These are phyloP conservation scores for Mortierella sp. DNA, from an alignment of 371 early-diverging fungal genomes.

Conservation along the genomic window DNA sequence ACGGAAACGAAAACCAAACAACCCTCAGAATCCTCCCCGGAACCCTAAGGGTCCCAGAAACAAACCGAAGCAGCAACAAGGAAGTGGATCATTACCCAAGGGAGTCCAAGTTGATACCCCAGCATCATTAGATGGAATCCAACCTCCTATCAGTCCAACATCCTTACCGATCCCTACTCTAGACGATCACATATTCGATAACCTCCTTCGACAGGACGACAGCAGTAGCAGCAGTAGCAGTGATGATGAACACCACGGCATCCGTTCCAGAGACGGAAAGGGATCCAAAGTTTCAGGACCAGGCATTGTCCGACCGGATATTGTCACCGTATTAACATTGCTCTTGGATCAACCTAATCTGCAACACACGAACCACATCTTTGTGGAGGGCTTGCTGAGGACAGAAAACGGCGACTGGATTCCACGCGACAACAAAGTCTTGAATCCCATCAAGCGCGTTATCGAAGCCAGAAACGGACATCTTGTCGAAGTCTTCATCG, in stretches of 20 bases:
- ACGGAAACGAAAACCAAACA: slow-evolving; percentile 2
- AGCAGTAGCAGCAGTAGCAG: not conserved
- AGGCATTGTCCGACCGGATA: not conserved
- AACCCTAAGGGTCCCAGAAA: not conserved
- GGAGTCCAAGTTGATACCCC: not conserved
- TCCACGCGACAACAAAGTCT: slow-evolving; percentile 35
- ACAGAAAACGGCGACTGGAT: slow-evolving; percentile 50
- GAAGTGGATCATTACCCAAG: not conserved
- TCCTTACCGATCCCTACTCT: not conserved
- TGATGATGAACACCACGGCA: not conserved
- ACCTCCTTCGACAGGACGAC: not conserved
- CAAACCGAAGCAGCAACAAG: not conserved
- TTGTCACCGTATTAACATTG: slow-evolving; percentile 36
- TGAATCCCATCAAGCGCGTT: slow-evolving; percentile 49
- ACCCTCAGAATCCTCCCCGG: not conserved
- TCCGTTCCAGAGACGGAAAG: not conserved
- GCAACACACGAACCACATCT: slow-evolving; percentile 25
- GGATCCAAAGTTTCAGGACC: not conserved
- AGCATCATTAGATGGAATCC: not conserved
- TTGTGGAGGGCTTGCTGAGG: slow-evolving; percentile 42
- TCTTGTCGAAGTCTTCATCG: slow-evolving; percentile 40
- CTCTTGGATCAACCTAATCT: slow-evolving; percentile 39
- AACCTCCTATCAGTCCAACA: not conserved
- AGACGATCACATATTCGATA: not conserved
- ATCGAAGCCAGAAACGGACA: slow-evolving; percentile 33